These are phyloP conservation scores for Articulospora tetracladia DNA, from an alignment of 495 filamentous ascomycete species.

Conservation along the genomic window DNA sequence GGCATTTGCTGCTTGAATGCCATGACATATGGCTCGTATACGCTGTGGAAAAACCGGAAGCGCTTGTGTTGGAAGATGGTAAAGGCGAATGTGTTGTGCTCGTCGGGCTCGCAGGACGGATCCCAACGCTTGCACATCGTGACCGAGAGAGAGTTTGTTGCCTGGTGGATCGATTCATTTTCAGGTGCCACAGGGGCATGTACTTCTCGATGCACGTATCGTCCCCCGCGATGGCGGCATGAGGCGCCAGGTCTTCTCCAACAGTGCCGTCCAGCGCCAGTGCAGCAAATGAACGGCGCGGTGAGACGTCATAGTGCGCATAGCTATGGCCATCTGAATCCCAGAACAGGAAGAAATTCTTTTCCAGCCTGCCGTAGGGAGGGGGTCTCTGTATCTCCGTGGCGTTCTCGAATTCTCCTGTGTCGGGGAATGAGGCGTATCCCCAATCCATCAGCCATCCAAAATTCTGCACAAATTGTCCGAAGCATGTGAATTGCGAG, in stretches of 20 bases:
- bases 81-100: conserved; percentile 45
- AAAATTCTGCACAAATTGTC: conserved; percentile 48
- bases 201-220: conserved; percentile 36
- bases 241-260: conserved; percentile 34
- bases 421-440: conserved; percentile 5
- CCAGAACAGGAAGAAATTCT: conserved; percentile 58
- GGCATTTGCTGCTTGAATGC: conserved; percentile 40
- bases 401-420: conserved; percentile 30
- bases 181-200: conserved; percentile 28
- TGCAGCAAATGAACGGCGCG: conserved; percentile 40
- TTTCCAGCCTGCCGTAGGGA: conserved; percentile 38
- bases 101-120: conserved; percentile 31
- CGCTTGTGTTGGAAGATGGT: conserved; percentile 49
- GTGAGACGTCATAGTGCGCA: conserved; percentile 45
- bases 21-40: conserved; percentile 52
- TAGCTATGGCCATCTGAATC: conserved; percentile 37
- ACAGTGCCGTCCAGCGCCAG: conserved; percentile 36
- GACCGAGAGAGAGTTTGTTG: conserved; percentile 49
- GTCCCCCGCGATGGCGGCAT: conserved; percentile 25
- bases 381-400: conserved; percentile 43
- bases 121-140: conserved; percentile 47
- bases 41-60: conserved; percentile 37
- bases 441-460: conserved; percentile 40
- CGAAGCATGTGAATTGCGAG: conserved; percentile 46
- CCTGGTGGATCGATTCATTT: conserved; percentile 40